Evolutionary conservation across 495 filamentous ascomycete species (phyloP).

Genomic region (Talaromyces ruber): DNA sequence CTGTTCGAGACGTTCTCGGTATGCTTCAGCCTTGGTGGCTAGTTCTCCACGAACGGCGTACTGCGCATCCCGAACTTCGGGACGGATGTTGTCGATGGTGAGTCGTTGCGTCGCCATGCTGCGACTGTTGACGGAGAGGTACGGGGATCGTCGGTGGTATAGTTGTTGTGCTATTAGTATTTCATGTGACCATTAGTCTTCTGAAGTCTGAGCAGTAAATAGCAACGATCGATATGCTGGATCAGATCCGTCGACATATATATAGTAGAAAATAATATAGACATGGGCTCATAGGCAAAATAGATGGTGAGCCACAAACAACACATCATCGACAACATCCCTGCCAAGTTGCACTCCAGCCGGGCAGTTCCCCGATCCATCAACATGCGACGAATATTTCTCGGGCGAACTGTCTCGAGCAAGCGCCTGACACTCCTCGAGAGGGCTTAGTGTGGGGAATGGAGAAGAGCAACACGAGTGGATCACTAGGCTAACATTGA

Average conservation of each 20-base stretch:
- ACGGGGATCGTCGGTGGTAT: not conserved
- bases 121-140: slow-evolving; percentile 19
- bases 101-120: slow-evolving; percentile 61
- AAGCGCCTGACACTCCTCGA: not conserved
- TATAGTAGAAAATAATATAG: not conserved
- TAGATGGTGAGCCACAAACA: not conserved
- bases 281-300: not conserved
- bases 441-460: slow-evolving; percentile 6
- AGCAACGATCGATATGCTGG: not conserved
- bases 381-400: not conserved
- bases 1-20: slow-evolving; percentile 59
- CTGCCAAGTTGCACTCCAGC: not conserved
- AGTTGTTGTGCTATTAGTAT: not conserved
- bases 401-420: not conserved
- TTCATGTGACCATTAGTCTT: not conserved
- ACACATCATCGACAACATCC: not conserved
- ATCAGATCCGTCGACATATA: not conserved
- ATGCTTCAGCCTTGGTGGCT: slow-evolving; percentile 81
- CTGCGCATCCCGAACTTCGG: slow-evolving; percentile 70
- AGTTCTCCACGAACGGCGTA: slow-evolving; percentile 97
- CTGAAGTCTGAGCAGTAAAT: not conserved
- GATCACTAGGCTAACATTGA: not conserved
- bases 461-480: not conserved
- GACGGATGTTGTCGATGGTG: slow-evolving; percentile 85
- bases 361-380: not conserved